Base-by-base conservation (phyloP, 371 early-diverging fungal genomes). In the Haplosporangium sp. region DNA sequence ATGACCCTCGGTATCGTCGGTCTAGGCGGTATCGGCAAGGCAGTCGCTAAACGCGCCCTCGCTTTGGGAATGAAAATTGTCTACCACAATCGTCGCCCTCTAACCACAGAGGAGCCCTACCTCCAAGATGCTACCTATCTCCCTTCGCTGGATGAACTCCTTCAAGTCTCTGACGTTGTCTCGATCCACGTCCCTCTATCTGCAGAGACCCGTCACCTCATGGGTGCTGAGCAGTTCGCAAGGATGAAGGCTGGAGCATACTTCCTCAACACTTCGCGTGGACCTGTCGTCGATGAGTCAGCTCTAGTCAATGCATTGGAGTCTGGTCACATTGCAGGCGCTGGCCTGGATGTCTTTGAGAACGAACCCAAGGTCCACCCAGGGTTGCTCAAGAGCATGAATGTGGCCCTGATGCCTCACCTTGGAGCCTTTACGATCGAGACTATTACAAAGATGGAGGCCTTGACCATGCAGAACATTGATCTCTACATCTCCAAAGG, bases 291-390 rank as follows among this genome's bases (percentile, higher is more conserved):
- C 21, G 70, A 87, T 62, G 88, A 87, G 60, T 67, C 74, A 10
- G 87, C 87, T 0, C 53, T 90, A 5, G 86, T 88, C 16, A 67
- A 83, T 23, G 89, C 85, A 6, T 56, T 90, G 13, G 87, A 86
- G 48, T 71, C 83, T 6, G 89, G 90, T 16, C 85, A 90, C 37
- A 76, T 90, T 3, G 66, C 81, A 6, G 79, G 87, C 14, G 88
- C 83, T n/a, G 90, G 89, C 8, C 64, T 87, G 38, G 90, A 90
- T 66, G 90, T 90, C 2, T 90, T 84, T 84, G 87, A 88, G 43
- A 38, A 71, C 10, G 81, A 83, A 23, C 83, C 83, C 14, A 64
- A 69, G 43, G 64, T 74, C 14, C 80, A 80, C 36, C 80, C 80
- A 1, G 46, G 36, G n/a, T 43, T 80, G 50, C 46, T 80, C 45